These are phyloP conservation scores for Colletotrichum lupini DNA, from an alignment of 2,329 filamentous ascomycete species.

Conservation along the genomic window DNA sequence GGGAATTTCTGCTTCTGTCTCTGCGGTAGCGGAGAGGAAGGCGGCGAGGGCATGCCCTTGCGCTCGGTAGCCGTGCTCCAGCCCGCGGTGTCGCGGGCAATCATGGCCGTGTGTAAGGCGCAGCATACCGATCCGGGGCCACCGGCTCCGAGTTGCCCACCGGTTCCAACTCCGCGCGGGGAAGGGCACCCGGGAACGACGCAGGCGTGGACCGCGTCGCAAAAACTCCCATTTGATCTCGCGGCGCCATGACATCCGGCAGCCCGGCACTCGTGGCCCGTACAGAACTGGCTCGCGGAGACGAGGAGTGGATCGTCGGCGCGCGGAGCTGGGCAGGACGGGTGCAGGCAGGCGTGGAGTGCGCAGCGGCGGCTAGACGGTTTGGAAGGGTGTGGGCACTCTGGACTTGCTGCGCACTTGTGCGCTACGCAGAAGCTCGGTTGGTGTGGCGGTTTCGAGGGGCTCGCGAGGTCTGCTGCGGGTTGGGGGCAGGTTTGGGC, in stretches of 20 bases:
- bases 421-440: slow-evolving; percentile 26
- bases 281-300: slow-evolving; percentile 24
- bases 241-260: neutral
- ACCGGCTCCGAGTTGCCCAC: neutral
- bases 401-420: slow-evolving; percentile 8
- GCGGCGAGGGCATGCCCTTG: neutral
- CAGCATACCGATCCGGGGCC: slow-evolving; percentile 9
- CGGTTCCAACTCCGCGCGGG: neutral
- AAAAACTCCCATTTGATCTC: slow-evolving; percentile 1
- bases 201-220: slow-evolving; percentile 31
- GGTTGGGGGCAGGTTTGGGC: slow-evolving; percentile 21
- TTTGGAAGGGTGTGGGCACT: slow-evolving; percentile 22
- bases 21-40: neutral
- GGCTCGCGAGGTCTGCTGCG: slow-evolving; percentile 14
- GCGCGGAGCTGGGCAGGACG: slow-evolving; percentile 28
- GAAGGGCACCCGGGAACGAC: slow-evolving; percentile 10
- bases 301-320: slow-evolving; percentile 23
- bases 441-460: neutral
- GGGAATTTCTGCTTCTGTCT: neutral
- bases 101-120: slow-evolving; percentile 13
- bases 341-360: slow-evolving; percentile 27
- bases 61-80: neutral
- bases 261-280: slow-evolving; percentile 26
- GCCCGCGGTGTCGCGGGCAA: slow-evolving; percentile 2
- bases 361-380: slow-evolving; percentile 28